Evolutionary conservation across 148 eudicot species (phyloP), one percentile per base, ranked within the genome.

Genomic region (Heliosperma pusillum): DNA sequence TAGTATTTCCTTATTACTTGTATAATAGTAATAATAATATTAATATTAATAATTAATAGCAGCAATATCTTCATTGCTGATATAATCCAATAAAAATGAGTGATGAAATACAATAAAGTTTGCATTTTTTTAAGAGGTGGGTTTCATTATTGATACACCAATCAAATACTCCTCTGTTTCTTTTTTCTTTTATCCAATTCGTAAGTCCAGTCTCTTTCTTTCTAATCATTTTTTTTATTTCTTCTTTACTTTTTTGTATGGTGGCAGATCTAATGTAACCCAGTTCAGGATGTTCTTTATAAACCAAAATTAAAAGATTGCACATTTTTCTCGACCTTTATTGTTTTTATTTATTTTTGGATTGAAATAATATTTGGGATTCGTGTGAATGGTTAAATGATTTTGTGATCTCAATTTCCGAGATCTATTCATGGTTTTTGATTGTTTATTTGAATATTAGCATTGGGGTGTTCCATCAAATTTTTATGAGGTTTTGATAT

Each of bases 181-280:
- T 19, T 13, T 19, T 56, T 59, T 59, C 63, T 20, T 59, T 22
- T 20, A 83, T 83, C 88, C 89, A 83, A 83, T 85, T 78, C 68
- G 91, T 86, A 88, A 88, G 94, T 82, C 71, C 80, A 66, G 82
- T 76, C 68, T 67, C 77, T 76, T 74, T 79, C 78, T 73, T 76
- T 66, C 74, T 81, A n/a, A 13, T 40, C 65, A 7, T 3, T 72
- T 59, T 58, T 74, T 9, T 61, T n/a, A 60, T 26, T 52, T 30
- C 45, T 66, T 20, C 30, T 61, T 56, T 10, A 45, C 11, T 7
- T 59, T 1, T 17, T 42, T 25, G 50, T 65, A 61, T 30, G 26
- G 64, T 50, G 69, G 75, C 58, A 71, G 85, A 86, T 84, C 83
- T 76, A 82, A 73, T 59, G 63, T 6, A 7, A 42, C 45, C 63